Base-by-base conservation (phyloP, 148 eudicot species). In the Cornus suecica region DNA sequence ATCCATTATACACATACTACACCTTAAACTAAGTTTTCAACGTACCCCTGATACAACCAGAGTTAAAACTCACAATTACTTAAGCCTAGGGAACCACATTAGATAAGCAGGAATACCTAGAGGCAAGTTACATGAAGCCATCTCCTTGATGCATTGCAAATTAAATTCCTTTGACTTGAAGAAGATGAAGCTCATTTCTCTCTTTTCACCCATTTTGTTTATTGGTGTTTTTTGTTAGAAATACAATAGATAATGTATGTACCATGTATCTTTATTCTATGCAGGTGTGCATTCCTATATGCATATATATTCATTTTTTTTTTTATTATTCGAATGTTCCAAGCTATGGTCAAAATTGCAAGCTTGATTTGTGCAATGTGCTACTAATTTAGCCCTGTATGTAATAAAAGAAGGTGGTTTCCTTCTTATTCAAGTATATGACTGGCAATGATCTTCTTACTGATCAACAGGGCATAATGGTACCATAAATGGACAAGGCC, bases 401-500 rank as follows among this genome's bases (percentile, higher is more conserved):
- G 42, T 11, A 48, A 16, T 62, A 29, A 26, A 60, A 23, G 30
- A 70, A 70, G 28, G 20, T 29, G 68, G 31, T 31, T 41, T 66
- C 61, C 56, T 66, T 51, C 20, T 25, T 31, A 48, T 14, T 48
- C 54, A 1, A 48, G 15, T 48, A 16, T 48, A 7, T 48, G 54
- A 14, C 0, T 48, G 54, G 15, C 54, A 42, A 42, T 37, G 37
- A 60, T 58, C 67, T 10, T 64, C 37, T 30, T 69, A 30, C 23
- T 83, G 80, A 32, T 83, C 34, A 77, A 80, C 89, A 94, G 98
- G 98, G 64, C 83, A 94, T 75, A 94, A 94, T 76, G 98, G 99
- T 76, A 88, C 99, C 76, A 92, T 94, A 74, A 90, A 94, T 85
- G 99, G 98, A 63, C 96, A 90, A 80, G 99, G 99, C 76, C 85